Conservation (phyloP, 768 basidiomycete genomes). For the Mycena vitilis region DNA sequence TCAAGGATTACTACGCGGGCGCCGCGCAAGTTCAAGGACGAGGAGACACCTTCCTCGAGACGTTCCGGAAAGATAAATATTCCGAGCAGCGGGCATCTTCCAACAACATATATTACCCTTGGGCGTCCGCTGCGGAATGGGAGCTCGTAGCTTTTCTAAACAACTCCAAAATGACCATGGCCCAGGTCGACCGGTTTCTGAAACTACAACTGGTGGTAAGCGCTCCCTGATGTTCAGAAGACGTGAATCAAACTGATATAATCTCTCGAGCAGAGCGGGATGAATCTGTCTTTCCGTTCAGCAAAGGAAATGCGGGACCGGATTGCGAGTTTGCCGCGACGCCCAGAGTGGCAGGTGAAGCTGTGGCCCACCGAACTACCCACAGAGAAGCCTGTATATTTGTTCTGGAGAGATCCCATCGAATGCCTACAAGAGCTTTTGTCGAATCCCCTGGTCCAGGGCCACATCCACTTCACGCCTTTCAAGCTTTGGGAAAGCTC, state of each 20-base stretch:
- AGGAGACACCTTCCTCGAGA: not conserved
- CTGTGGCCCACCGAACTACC: not conserved
- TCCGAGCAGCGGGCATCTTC: not conserved
- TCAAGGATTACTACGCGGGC: not conserved
- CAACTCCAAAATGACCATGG: not conserved
- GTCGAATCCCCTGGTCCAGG: constrained; percentile 5
- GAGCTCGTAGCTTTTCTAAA: constrained; percentile 2
- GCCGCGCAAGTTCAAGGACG: not conserved
- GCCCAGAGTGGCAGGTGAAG: not conserved
- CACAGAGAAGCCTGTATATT: not conserved
- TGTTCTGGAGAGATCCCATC: constrained; percentile 10
- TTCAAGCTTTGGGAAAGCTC: constrained; percentile 30
- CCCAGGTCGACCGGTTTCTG: not conserved
- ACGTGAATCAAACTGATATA: not conserved
- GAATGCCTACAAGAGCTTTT: constrained; percentile 4
- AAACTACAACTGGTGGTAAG: not conserved
- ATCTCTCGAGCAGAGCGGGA: not conserved
- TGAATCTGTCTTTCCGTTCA: not conserved
- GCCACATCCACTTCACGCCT: constrained; percentile 17
- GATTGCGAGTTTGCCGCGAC: not conserved
- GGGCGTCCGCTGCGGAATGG: constrained; percentile 10
- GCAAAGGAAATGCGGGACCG: constrained; percentile 1
- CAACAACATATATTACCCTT: constrained; percentile 2
- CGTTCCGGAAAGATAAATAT: not conserved
- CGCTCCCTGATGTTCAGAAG: not conserved